Conservation (phyloP, 352 stramenopile species). For the Globisporangium takayamanum region DNA sequence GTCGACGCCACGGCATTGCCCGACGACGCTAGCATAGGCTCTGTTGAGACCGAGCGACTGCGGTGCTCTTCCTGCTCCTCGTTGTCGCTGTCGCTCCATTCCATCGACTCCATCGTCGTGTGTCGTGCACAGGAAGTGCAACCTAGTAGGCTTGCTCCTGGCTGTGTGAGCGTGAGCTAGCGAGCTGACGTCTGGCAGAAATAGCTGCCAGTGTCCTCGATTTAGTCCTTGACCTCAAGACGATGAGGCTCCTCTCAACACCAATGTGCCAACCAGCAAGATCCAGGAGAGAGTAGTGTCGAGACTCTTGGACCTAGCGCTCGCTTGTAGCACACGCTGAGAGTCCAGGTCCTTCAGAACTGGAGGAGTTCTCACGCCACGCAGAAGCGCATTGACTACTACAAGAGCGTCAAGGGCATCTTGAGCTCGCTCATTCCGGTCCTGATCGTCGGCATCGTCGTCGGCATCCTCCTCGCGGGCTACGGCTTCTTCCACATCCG, state of each 20-base stretch:
- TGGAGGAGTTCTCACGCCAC: not conserved
- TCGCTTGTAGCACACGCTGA: no score
- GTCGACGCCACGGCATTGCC: not conserved
- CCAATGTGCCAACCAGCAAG: no score
- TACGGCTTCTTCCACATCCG: conserved; percentile 47
- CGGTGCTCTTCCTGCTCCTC: conserved; percentile 44
- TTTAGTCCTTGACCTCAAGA: no score
- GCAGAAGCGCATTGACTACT: conserved; percentile 31
- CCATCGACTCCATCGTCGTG: conserved; percentile 9
- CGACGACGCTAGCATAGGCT: conserved; percentile 18
- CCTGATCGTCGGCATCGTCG: conserved; percentile 48
- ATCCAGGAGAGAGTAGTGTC: no score
- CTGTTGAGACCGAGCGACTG: conserved; percentile 2
- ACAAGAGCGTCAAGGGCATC: conserved; percentile 45
- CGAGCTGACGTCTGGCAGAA: no score
- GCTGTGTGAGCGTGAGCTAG: no score
- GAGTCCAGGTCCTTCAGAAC: no score
- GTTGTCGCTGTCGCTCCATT: conserved; percentile 56
- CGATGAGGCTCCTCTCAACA: no score
- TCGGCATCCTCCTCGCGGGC: conserved; percentile 29
- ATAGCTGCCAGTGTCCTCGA: no score
- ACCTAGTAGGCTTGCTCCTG: no score
- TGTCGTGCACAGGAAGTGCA: no score
- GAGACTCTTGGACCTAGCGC: no score
- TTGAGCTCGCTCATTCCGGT: conserved; percentile 53